These are phyloP conservation scores for Myriosclerotinia duriaeana DNA, from an alignment of 2,329 filamentous ascomycete genomes.

Conservation along the genomic window DNA sequence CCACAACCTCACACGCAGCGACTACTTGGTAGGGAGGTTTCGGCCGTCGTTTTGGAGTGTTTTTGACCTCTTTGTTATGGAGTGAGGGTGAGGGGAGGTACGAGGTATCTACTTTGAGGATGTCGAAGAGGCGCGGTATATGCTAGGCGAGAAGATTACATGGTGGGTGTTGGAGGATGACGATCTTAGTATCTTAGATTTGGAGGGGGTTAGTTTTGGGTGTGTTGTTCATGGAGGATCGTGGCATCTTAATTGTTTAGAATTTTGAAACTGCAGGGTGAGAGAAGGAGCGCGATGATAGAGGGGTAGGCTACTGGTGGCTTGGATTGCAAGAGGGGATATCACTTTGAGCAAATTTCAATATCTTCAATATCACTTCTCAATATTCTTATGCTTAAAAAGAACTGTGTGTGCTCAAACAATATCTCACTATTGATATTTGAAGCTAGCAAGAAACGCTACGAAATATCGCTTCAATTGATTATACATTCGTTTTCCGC, in stretches of 20 bases:
- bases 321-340: not conserved
- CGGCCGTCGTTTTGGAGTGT: not conserved
- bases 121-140: too few species aligned
- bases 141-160: not conserved
- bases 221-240: not conserved
- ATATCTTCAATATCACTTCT: not conserved
- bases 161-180: not conserved
- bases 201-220: not conserved
- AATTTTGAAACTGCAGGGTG: not conserved
- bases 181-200: not conserved
- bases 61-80: not conserved
- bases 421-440: not conserved
- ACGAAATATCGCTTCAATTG: not conserved
- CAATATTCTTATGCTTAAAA: not conserved
- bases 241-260: not conserved
- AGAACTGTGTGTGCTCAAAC: not conserved
- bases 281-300: too few species aligned
- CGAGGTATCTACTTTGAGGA: not conserved
- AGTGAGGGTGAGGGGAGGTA: too few species aligned
- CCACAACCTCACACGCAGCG: not conserved
- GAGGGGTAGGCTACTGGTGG: not conserved
- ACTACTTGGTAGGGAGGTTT: not conserved
- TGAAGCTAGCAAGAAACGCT: not conserved
- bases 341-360: not conserved
- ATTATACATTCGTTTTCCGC: constrained; percentile 8